Percentiles rank a stretch among this genome's conserved stretches.
Evolutionary conservation across 176 grass and related monocot genomes (phyloP).

Genomic region (Neostapfia colusana): DNA sequence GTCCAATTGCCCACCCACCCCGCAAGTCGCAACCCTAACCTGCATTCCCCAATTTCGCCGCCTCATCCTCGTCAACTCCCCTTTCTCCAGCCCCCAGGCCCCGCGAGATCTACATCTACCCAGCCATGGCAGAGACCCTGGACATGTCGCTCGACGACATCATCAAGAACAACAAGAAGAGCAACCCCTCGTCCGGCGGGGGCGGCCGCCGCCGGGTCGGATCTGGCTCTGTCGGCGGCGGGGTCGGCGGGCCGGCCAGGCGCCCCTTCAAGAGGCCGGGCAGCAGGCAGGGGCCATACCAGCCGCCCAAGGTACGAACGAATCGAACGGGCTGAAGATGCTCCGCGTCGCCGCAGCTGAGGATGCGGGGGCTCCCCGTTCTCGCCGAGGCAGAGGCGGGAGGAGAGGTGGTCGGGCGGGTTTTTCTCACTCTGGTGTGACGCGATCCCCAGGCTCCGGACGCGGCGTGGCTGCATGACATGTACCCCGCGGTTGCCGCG

Average conservation of each 20-base stretch:
- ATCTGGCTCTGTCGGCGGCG: slow-evolving; percentile 32
- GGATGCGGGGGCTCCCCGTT: slow-evolving; percentile 32
- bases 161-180: slow-evolving; percentile 99
- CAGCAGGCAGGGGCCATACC: slow-evolving; percentile 75
- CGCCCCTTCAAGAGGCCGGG: slow-evolving; percentile 68
- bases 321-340: slow-evolving; percentile 40
- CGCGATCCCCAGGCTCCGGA: slow-evolving; percentile 81
- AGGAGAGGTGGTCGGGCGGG: slow-evolving; percentile 44
- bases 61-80: neutral
- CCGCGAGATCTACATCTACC: slow-evolving; percentile 30
- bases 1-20: slow-evolving; percentile 23
- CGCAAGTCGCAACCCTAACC: slow-evolving; percentile 45
- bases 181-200: slow-evolving; percentile 36
- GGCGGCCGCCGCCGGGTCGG: slow-evolving; percentile 38
- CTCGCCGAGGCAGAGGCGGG: slow-evolving; percentile 35
- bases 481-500: slow-evolving; percentile 51
- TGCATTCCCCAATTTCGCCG: neutral
- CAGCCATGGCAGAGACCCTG: slow-evolving; percentile 72
- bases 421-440: slow-evolving; percentile 87
- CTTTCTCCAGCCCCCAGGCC: neutral
- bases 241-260: slow-evolving; percentile 50
- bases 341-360: slow-evolving; percentile 38
- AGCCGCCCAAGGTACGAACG: slow-evolving; percentile 82
- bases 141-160: slow-evolving; percentile 97
- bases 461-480: slow-evolving; percentile 88